Evolutionary conservation across 1,284 basidiomycete genomes (phyloP).

Genomic region (Moesziomyces parantarcticus): DNA sequence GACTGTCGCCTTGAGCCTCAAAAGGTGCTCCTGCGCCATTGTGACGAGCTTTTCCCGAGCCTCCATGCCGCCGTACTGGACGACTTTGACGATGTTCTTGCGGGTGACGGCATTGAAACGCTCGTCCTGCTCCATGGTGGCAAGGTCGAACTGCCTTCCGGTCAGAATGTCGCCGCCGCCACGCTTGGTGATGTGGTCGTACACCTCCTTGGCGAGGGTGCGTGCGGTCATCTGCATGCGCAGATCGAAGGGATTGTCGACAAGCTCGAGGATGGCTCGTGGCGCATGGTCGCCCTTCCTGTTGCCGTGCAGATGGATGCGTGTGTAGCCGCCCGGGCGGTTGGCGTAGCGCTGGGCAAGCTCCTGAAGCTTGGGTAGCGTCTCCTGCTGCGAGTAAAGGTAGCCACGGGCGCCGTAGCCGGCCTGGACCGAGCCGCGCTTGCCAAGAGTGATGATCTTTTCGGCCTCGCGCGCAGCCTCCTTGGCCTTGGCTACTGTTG

Average conservation of each 20-base stretch:
- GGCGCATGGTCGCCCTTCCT: slow-evolving; percentile 93
- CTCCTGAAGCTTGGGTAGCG: slow-evolving; percentile 80
- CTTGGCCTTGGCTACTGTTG: slow-evolving; percentile 94
- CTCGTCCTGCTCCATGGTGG: slow-evolving; percentile 49
- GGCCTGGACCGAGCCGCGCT: slow-evolving; percentile 50
- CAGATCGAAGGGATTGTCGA: slow-evolving; percentile 91
- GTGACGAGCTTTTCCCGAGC: slow-evolving; percentile 45
- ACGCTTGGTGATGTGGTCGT: slow-evolving; percentile 45
- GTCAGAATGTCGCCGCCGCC: slow-evolving; percentile 48
- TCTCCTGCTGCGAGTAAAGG: slow-evolving; percentile 68
- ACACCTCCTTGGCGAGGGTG: slow-evolving; percentile 57
- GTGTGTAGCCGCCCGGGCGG: slow-evolving; percentile 93
- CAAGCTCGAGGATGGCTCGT: slow-evolving; percentile 88
- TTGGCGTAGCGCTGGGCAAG: slow-evolving; percentile 84
- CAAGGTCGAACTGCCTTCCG: slow-evolving; percentile 33
- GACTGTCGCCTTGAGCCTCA: slow-evolving; percentile 54
- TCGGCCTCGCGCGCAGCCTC: slow-evolving; percentile 91
- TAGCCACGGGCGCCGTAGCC: slow-evolving; percentile 53
- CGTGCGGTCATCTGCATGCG: slow-evolving; percentile 70
- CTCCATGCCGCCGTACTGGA: slow-evolving; percentile 57
- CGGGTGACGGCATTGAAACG: slow-evolving; percentile 58
- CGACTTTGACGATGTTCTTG: slow-evolving; percentile 56
- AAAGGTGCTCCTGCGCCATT: slow-evolving; percentile 52
- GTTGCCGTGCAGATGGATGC: slow-evolving; percentile 88
- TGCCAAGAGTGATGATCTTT: slow-evolving; percentile 75